Evolutionary conservation across 2,329 filamentous ascomycete species (phyloP), one percentile per base, ranked within the genome.

Genomic region (Cercospora berteroae): DNA sequence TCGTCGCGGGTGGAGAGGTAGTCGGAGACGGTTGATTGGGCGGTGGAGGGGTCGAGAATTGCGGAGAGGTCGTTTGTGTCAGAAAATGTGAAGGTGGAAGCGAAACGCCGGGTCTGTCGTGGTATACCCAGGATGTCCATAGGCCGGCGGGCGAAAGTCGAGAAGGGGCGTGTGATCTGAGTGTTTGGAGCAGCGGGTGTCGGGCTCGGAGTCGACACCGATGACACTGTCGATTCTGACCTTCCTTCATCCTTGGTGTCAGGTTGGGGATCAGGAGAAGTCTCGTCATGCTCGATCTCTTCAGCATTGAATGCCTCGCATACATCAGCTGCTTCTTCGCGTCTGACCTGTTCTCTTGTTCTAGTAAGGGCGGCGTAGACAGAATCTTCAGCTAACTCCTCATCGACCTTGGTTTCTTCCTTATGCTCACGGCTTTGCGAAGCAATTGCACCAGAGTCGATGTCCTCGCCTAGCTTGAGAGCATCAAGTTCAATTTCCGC

Each of bases 11-110:
- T 44, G 44, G 64, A 62, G 52, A 74, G 67, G 65, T 70, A 75
- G 66, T 74, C 72, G 20, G 65, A 70, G 1, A 73, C 68, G n/a
- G 70, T 74, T n/a, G 50, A 69, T 29, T 70, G 65, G 4, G 64
- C 59, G 5, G 67, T 70, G 10, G 65, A 56, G 3, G 68, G 69
- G 10, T 71, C 68, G 29, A 71, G 64, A 4, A 66, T n/a, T 27
- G 23, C 25, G 58, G 61, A 57, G 33, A 64, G 60, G 9, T 62
- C 33, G 16, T 58, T 5, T 16, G 23, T 10, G 9, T 8, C 2
- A 8, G 18, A 18, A 3, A 33, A 12, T 25, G 50, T 39, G 18
- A 33, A 58, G 9, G 59, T 60, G 60, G 70, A 52, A 29, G 52
- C 61, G 36, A 18, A 39, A 33, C 52, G 50, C 33, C 25, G 36